These are phyloP conservation scores for Paramecium caudatum DNA, from an alignment of 73 alveolate species.

Conservation along the genomic window DNA sequence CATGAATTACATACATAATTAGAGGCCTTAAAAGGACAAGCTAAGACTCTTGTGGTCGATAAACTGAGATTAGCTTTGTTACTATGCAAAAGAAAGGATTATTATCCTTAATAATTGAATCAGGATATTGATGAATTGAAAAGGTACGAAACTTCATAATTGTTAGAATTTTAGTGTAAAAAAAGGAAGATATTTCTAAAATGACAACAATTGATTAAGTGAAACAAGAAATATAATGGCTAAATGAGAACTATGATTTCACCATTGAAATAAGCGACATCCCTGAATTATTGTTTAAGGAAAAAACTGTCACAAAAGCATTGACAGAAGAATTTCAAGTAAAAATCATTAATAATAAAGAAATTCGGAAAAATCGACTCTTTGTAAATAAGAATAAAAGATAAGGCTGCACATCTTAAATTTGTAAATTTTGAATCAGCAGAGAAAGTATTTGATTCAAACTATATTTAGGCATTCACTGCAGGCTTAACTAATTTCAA, in stretches of 20 bases:
- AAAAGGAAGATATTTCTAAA: slow-evolving; percentile 33
- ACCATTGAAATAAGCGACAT: neutral
- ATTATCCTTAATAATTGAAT: neutral
- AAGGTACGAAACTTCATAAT: neutral
- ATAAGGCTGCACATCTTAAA: slow-evolving; percentile 39
- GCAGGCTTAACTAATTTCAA: neutral
- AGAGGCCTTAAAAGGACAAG: slow-evolving; percentile 16
- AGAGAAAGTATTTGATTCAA: slow-evolving; percentile 12
- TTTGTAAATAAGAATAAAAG: slow-evolving; percentile 23
- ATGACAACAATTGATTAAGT: slow-evolving; percentile 10
- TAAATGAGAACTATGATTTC: slow-evolving; percentile 44
- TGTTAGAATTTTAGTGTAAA: neutral
- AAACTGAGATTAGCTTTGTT: slow-evolving; percentile 51
- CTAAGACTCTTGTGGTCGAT: neutral
- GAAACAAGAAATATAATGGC: slow-evolving; percentile 38
- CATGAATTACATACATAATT: slow-evolving; percentile 29
- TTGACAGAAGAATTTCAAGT: slow-evolving; percentile 26
- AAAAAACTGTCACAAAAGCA: neutral
- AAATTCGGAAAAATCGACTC: slow-evolving; percentile 41
- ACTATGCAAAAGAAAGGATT: neutral
- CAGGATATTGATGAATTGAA: slow-evolving; percentile 47
- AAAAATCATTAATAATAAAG: neutral
- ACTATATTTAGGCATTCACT: neutral
- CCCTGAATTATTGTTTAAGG: slow-evolving; percentile 47
- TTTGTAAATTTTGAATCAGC: slow-evolving; percentile 53